These are phyloP conservation scores for Neurospora pannonica DNA, from an alignment of 495 filamentous ascomycete species.

Conservation along the genomic window DNA sequence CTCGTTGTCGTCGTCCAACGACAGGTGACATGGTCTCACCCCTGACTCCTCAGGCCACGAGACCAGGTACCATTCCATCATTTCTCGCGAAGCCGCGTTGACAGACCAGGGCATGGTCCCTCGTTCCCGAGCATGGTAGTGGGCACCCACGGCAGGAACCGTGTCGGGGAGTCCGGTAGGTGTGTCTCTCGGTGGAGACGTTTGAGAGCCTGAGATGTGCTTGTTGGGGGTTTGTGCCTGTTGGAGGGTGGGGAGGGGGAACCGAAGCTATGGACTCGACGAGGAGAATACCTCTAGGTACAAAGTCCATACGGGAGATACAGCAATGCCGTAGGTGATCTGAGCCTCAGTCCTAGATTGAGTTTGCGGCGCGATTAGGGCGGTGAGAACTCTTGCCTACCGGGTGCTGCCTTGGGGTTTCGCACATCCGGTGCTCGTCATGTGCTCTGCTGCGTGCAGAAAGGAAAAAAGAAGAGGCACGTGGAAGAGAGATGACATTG, in stretches of 20 bases:
- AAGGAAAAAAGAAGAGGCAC: neutral
- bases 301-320: neutral
- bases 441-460: neutral
- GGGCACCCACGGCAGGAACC: neutral
- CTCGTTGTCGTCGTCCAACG: neutral
- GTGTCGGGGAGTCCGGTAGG: neutral
- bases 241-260: neutral
- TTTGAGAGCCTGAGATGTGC: neutral
- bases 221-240: neutral
- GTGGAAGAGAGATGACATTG: neutral
- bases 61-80: neutral
- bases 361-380: neutral
- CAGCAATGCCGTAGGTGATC: neutral
- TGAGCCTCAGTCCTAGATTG: neutral
- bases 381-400: neutral
- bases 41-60: neutral
- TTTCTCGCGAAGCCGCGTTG: neutral
- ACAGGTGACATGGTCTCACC: neutral
- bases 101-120: neutral
- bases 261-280: neutral
- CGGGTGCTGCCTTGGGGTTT: neutral
- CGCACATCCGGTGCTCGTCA: neutral
- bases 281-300: neutral
- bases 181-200: neutral
- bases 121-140: neutral